These are phyloP conservation scores for Leccinum variabile DNA, from an alignment of 1,284 basidiomycete genomes.

Conservation along the genomic window DNA sequence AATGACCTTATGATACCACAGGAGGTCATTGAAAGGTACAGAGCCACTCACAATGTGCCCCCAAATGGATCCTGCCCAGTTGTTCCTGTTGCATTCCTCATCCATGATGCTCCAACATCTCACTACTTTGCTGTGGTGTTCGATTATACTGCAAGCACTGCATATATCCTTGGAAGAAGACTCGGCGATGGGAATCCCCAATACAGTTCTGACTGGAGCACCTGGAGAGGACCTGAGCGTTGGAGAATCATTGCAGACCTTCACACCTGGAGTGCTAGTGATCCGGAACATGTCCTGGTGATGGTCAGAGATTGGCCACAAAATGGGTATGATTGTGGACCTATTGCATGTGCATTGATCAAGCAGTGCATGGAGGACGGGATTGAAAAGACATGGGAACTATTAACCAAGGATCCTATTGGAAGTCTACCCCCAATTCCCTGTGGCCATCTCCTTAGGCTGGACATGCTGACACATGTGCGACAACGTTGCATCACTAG, in stretches of 20 bases:
- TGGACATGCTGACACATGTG: constrained; percentile 3
- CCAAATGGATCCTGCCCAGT: background rate
- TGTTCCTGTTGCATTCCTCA: background rate
- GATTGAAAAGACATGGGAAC: background rate
- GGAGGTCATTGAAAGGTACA: background rate
- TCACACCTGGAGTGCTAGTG: constrained; percentile 1
- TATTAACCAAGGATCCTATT: background rate
- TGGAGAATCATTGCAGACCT: constrained; percentile 9
- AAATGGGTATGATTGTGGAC: constrained; percentile 13
- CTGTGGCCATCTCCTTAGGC: constrained; percentile 6
- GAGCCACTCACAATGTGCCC: background rate
- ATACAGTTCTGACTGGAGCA: constrained; percentile 3
- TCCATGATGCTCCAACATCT: background rate
- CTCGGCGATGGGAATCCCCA: background rate
- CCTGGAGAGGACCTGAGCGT: constrained; percentile 1
- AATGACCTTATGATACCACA: background rate
- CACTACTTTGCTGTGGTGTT: constrained; percentile 15
- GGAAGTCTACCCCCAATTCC: background rate
- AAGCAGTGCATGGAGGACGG: constrained; percentile 2
- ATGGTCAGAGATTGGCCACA: constrained; percentile 3
- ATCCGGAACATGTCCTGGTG: background rate
- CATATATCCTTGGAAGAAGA: constrained; percentile 5
- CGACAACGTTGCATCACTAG: background rate
- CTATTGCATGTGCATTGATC: constrained; percentile 5
- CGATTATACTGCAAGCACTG: background rate